Base-by-base conservation (phyloP, 345 rosid species). In the Murraya koenigii region DNA sequence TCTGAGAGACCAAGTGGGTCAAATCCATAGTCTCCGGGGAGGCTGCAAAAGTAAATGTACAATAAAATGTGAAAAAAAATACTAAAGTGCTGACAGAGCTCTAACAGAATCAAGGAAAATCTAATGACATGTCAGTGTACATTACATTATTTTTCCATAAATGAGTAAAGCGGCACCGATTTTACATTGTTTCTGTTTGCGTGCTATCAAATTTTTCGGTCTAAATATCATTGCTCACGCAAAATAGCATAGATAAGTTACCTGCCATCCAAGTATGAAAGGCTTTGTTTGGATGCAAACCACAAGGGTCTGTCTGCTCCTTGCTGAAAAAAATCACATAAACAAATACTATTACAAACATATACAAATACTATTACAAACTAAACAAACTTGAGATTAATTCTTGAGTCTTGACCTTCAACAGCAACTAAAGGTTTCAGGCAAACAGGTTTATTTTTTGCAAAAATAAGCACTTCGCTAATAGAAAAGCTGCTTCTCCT, bases 1-100 rank as follows among this genome's bases (percentile, higher is more conserved):
- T 96, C 99, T 4, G 99, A 96, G 19, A 96, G 98, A 28, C 99
- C 99, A 55, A 94, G 87, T 5, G 98, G 99, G 84, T 96, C 98
- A 39, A 96, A 96, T 49, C 99, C 98, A 17, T 20, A 93, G 85
- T 95, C 99, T 26, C 99, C 99, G 9, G 99, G 99, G 23, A 95
- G 92, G 84, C 98, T 93, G 84, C 23, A 60, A 1, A 69, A 71
- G 4, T 59, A 9, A 78, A 26, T n/a, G 28, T 17, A 26, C 66
- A 32, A 26, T 5, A 7, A 33, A 35, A 5, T 33, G 2, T 54
- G 17, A 3, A 44, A 44, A 1, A 36, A 41, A 44, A 44, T 44
- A 17, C 49, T 0, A 1, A 2, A 41, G 15, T 41, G 49, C 49
- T 11, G 49, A 41, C 14, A 41, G 49, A 41, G 49, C 15, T 1